Evolutionary conservation across 345 rosid species (phyloP).

Genomic region (Turnera subulata): DNA sequence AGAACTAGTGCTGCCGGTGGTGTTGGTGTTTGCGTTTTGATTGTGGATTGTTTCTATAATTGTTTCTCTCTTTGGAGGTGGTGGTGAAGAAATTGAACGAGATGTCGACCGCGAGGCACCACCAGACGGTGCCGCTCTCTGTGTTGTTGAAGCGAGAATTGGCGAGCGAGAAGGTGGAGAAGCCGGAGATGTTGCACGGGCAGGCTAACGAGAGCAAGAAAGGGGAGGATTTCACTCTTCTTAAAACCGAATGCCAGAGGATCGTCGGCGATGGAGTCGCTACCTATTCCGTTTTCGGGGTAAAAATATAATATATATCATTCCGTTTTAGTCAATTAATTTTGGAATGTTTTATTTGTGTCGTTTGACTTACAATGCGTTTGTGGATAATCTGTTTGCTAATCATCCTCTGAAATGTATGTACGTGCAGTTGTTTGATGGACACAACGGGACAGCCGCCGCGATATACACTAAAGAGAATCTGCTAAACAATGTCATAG

Average conservation of each 20-base stretch:
- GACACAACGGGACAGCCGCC: conserved; percentile 96
- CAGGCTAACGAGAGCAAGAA: conserved; percentile 93
- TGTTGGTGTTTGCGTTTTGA: neutral
- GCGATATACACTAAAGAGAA: conserved; percentile 95
- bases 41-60: neutral
- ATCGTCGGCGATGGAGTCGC: conserved; percentile 77
- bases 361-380: neutral
- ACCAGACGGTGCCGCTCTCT: conserved; percentile 86
- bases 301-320: conserved; percentile 31
- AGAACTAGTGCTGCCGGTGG: neutral
- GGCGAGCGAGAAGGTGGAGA: conserved; percentile 72
- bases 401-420: conserved; percentile 11
- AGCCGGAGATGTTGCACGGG: conserved; percentile 74
- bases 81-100: conserved; percentile 4
- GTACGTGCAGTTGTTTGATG: conserved; percentile 98
- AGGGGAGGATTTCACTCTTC: conserved; percentile 79
- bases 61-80: conserved; percentile 13
- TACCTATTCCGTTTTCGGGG: conserved; percentile 84
- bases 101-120: conserved; percentile 62
- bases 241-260: conserved; percentile 80
- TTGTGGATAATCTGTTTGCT: conserved; percentile 4
- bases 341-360: neutral
- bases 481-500: conserved; percentile 71
- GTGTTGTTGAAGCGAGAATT: conserved; percentile 83
- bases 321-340: neutral